Evolutionary conservation across 768 basidiomycete genomes (phyloP).

Genomic region (Russula brevipes): DNA sequence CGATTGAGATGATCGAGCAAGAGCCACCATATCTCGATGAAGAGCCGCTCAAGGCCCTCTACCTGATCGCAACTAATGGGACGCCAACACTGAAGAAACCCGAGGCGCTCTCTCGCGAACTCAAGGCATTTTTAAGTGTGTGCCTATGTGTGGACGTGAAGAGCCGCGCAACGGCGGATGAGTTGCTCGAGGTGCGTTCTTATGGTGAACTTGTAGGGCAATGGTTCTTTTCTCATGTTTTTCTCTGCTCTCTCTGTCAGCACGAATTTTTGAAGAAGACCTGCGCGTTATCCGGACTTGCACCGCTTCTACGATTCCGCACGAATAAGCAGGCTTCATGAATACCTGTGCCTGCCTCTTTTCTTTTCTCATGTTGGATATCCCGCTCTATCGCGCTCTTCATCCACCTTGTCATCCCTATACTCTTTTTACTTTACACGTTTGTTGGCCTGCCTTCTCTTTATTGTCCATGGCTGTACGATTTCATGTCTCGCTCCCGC

Average conservation of each 20-base stretch:
- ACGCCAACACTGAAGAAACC: slow-evolving; percentile 98
- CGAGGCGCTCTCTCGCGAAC: slow-evolving; percentile 82
- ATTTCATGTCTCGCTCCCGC: slow-evolving; percentile 12
- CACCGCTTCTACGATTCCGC: slow-evolving; percentile 72
- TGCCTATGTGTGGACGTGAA: slow-evolving; percentile 96
- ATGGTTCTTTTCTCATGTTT: slow-evolving; percentile 21
- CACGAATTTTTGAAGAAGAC: slow-evolving; percentile 93
- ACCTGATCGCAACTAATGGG: slow-evolving; percentile 96
- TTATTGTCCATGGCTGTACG: slow-evolving; percentile 20
- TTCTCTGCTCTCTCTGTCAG: slow-evolving; percentile 38
- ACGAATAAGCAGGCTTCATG: slow-evolving; percentile 53
- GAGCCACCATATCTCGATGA: slow-evolving; percentile 96
- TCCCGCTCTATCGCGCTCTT: background rate
- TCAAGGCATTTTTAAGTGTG: slow-evolving; percentile 96
- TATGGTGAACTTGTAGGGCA: slow-evolving; percentile 12
- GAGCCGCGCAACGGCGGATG: slow-evolving; percentile 85
- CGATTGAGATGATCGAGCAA: slow-evolving; percentile 98
- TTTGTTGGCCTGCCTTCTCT: background rate
- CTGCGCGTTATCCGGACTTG: slow-evolving; percentile 75
- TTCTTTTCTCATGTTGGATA: slow-evolving; percentile 15
- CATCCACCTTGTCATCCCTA: background rate
- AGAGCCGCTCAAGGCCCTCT: slow-evolving; percentile 89
- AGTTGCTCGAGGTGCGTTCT: slow-evolving; percentile 69
- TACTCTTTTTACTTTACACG: slow-evolving; percentile 7
- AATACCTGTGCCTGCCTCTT: background rate